phyloP scores from a whole-genome alignment of 1,284 basidiomycete genomes.

The Rhodotorula glutinis region DNA sequence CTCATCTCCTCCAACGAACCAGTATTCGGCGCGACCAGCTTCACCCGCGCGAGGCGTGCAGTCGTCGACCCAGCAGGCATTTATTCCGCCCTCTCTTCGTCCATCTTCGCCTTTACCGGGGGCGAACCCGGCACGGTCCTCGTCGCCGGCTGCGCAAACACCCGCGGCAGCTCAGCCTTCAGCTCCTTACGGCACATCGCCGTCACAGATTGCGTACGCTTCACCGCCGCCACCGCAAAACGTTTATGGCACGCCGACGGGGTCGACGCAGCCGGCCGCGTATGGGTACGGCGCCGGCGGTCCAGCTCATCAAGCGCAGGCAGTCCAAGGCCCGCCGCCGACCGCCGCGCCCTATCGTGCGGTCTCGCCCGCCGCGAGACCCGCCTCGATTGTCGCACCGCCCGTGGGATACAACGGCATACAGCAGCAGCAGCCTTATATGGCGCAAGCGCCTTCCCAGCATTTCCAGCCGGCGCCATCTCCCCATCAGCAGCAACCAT shows the following conservation, averaged over 20 bases:
- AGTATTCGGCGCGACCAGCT: slow-evolving; percentile 4
- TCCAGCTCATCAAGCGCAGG: background rate
- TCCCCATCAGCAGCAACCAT: slow-evolving; percentile 20
- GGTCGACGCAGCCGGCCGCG: slow-evolving; percentile 5
- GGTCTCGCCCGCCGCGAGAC: background rate
- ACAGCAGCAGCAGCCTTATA: slow-evolving; percentile 8
- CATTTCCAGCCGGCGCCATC: slow-evolving; percentile 10
- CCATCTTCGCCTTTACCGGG: slow-evolving; percentile 6
- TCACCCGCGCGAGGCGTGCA: slow-evolving; percentile 6
- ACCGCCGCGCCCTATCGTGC: background rate
- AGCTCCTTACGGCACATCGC: slow-evolving; percentile 2
- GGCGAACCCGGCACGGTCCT: slow-evolving; percentile 2
- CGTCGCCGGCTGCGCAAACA: background rate
- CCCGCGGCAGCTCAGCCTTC: background rate
- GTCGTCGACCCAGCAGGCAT: slow-evolving; percentile 19
- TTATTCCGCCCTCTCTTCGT: slow-evolving; percentile 21
- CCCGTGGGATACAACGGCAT: background rate
- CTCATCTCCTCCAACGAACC: slow-evolving; percentile 1
- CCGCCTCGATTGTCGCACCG: background rate
- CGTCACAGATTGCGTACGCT: slow-evolving; percentile 1
- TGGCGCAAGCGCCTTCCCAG: slow-evolving; percentile 17
- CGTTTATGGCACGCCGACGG: background rate
- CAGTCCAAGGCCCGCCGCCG: background rate
- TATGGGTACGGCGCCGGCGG: slow-evolving; percentile 11
- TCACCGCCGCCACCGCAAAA: background rate